Percentiles rank a stretch among this genome's conserved stretches.
These are phyloP conservation scores for Fusarium sp. DNA, from an alignment of 2,329 filamentous ascomycete genomes.

Conservation along the genomic window DNA sequence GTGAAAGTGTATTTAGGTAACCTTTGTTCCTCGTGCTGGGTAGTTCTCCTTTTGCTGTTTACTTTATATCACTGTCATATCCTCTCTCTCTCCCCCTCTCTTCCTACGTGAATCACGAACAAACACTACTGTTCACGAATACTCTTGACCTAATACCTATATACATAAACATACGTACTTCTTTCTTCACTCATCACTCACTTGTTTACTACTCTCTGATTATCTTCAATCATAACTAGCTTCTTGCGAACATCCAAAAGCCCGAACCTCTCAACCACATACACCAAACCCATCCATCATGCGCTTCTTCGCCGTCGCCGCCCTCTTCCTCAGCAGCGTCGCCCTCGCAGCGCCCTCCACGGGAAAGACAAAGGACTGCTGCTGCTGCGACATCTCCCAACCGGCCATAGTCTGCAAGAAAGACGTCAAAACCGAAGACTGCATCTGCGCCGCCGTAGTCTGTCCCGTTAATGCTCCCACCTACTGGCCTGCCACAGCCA, in stretches of 20 bases:
- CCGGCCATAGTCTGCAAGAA: slow-evolving; percentile 47
- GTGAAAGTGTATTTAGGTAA: slow-evolving; percentile 21
- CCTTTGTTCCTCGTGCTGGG: slow-evolving; percentile 9
- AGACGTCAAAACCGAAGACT: slow-evolving; percentile 36
- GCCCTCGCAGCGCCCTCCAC: slow-evolving; percentile 40
- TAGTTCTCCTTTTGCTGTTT: too few relatives aligned
- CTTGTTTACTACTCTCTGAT: neutral
- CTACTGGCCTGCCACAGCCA: slow-evolving; percentile 15
- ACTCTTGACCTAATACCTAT: neutral
- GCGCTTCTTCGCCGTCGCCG: slow-evolving; percentile 44
- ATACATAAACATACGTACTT: neutral
- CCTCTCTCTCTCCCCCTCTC: too few relatives aligned
- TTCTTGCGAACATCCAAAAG: neutral
- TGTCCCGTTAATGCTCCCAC: slow-evolving; percentile 45
- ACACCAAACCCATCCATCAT: slow-evolving; percentile 30
- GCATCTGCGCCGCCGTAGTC: slow-evolving; percentile 45
- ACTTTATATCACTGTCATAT: neutral
- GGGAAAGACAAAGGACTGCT: slow-evolving; percentile 45
- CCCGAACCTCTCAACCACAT: neutral
- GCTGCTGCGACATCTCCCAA: slow-evolving; percentile 52
- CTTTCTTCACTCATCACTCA: neutral
- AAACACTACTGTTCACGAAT: slow-evolving; percentile 17
- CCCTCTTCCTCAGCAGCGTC: slow-evolving; percentile 42
- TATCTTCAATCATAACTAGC: neutral
- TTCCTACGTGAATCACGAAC: slow-evolving; percentile 21